Conservation (phyloP, 2,329 filamentous ascomycete genomes). For the Fusarium sp. region DNA sequence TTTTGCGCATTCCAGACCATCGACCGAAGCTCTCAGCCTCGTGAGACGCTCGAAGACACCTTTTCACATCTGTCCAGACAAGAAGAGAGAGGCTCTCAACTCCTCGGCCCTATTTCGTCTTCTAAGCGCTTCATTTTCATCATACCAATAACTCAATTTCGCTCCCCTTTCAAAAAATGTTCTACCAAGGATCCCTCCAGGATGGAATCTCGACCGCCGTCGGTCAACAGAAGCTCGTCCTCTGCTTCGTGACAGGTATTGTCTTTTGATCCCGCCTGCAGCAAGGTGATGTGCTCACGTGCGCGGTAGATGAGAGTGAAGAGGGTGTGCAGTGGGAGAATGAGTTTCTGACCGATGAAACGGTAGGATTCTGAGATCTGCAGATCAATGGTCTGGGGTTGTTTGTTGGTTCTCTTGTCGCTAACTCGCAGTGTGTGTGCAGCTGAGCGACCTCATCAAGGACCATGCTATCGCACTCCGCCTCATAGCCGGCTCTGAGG, state of each 20-base stretch:
- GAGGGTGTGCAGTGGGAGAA: conserved; percentile 77
- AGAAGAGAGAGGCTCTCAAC: not conserved
- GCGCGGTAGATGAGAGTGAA: conserved; percentile 55
- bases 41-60: conserved; percentile 34
- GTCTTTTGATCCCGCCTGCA: conserved; percentile 5
- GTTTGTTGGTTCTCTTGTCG: not conserved
- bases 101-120: not conserved
- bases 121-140: not conserved
- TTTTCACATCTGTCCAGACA: conserved; percentile 24
- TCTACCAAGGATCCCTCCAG: conserved; percentile 80
- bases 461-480: conserved; percentile 73
- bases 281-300: conserved; percentile 27
- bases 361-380: conserved; percentile 53
- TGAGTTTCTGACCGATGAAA: conserved; percentile 67
- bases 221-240: conserved; percentile 75
- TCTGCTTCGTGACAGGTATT: conserved; percentile 82
- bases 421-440: conserved; percentile 32
- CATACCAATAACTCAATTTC: not conserved
- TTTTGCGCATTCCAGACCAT: conserved; percentile 2
- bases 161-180: conserved; percentile 65
- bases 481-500: conserved; percentile 74
- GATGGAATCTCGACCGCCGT: conserved; percentile 81
- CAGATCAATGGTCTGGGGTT: not conserved
- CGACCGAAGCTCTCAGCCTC: conserved; percentile 6
- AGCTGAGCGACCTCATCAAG: conserved; percentile 65